These are phyloP conservation scores for Monosporascus sp. DNA, from an alignment of 2,329 filamentous ascomycete genomes.

Conservation along the genomic window DNA sequence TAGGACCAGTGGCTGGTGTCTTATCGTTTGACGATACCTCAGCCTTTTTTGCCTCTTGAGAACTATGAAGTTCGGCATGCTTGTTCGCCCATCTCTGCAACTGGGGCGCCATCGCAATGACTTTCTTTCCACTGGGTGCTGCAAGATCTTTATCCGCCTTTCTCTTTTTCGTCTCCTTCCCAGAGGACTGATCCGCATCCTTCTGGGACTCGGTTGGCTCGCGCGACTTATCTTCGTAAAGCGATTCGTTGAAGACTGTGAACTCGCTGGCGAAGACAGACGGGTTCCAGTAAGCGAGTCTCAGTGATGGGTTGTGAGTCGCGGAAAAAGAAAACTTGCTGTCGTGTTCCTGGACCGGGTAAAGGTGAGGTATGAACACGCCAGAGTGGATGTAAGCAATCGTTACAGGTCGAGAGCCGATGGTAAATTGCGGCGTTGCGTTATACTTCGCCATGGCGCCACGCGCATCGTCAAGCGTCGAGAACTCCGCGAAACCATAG, in stretches of 20 bases:
- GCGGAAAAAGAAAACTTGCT: constrained; percentile 64
- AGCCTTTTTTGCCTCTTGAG: constrained; percentile 28
- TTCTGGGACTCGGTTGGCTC: constrained; percentile 30
- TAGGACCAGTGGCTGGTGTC: constrained; percentile 19
- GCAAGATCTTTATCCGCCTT: constrained; percentile 44
- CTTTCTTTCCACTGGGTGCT: constrained; percentile 36
- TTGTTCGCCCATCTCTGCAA: constrained; percentile 68
- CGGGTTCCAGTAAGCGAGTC: constrained; percentile 72
- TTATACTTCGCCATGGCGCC: constrained; percentile 68
- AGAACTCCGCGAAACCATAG: constrained; percentile 83
- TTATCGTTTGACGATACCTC: constrained; percentile 29
- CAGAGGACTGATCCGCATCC: constrained; percentile 24
- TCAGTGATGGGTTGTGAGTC: constrained; percentile 60
- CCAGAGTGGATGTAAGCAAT: constrained; percentile 78
- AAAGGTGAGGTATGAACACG: constrained; percentile 72
- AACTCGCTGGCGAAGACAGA: constrained; percentile 65
- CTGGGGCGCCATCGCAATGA: constrained; percentile 56
- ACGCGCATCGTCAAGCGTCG: constrained; percentile 68
- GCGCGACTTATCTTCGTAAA: constrained; percentile 35
- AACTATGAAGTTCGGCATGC: constrained; percentile 61
- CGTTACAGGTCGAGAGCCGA: constrained; percentile 66
- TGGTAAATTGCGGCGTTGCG: constrained; percentile 69
- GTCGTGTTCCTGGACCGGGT: constrained; percentile 48
- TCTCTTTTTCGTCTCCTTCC: constrained; percentile 29
- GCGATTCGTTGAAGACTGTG: constrained; percentile 49